phyloP scores from a whole-genome alignment of 495 filamentous ascomycete species.

The Cairneyella variabilis region DNA sequence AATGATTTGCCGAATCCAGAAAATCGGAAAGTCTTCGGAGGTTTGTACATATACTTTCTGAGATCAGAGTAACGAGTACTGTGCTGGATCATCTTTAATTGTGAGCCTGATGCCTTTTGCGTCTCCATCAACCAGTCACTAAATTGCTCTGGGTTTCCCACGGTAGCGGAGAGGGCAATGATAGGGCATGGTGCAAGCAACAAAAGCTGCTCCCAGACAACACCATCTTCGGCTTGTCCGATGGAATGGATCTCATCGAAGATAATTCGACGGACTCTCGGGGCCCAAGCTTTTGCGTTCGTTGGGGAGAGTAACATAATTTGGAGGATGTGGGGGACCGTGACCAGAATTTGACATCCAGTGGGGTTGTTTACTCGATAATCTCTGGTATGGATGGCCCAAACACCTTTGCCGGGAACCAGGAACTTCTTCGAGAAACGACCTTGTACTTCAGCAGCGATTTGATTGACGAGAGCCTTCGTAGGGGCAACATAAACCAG shows the following conservation, averaged over 20 bases:
- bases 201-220: constrained; percentile 78
- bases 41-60: constrained; percentile 61
- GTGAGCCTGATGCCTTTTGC: constrained; percentile 49
- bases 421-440: constrained; percentile 61
- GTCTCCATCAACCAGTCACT: constrained; percentile 59
- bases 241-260: constrained; percentile 86
- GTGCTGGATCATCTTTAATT: constrained; percentile 64
- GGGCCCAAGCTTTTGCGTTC: constrained; percentile 65
- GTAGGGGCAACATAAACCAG: constrained; percentile 78
- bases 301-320: constrained; percentile 69
- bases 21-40: constrained; percentile 51
- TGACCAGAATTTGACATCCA: constrained; percentile 71
- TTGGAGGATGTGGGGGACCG: constrained; percentile 73
- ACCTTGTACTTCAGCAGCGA: constrained; percentile 65
- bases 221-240: constrained; percentile 70
- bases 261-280: constrained; percentile 66
- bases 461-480: constrained; percentile 80
- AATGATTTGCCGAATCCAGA: constrained; percentile 45
- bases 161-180: constrained; percentile 75
- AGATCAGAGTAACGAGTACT: constrained; percentile 67
- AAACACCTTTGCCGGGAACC: constrained; percentile 59
- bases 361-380: constrained; percentile 66
- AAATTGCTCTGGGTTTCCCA: constrained; percentile 72
- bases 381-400: constrained; percentile 77
- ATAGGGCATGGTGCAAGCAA: constrained; percentile 73